phyloP scores from a whole-genome alignment of 208 protist species.

The Kentomonas sorsogonicus region DNA sequence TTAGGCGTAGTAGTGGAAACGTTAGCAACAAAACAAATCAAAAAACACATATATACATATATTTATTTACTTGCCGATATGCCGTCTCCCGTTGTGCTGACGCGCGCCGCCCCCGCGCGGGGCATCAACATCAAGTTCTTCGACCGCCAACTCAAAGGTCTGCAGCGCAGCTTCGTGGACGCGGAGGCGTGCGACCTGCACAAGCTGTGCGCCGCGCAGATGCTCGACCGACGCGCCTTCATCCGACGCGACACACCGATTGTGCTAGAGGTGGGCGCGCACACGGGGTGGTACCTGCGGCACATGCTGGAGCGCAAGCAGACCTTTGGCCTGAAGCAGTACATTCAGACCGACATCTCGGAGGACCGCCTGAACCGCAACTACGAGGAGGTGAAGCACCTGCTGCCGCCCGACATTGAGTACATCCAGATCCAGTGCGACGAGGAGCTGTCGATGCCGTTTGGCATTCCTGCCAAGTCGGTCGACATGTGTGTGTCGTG shows the following conservation, averaged over 20 bases:
- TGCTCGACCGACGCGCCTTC: conserved; percentile 79
- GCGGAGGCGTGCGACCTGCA: conserved; percentile 74
- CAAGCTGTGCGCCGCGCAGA: conserved; percentile 73
- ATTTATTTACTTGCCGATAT: conserved; percentile 19
- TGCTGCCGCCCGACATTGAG: conserved; percentile 74
- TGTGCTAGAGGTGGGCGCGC: conserved; percentile 78
- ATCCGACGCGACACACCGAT: conserved; percentile 81
- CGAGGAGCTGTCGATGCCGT: conserved; percentile 68
- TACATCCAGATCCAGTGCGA: conserved; percentile 89
- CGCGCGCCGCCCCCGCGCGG: conserved; percentile 54
- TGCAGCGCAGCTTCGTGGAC: conserved; percentile 67
- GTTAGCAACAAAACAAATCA: too few relatives aligned
- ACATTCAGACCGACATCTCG: conserved; percentile 89
- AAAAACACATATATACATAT: too few relatives aligned
- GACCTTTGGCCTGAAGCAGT: conserved; percentile 80
- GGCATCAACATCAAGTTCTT: conserved; percentile 67
- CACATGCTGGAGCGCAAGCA: conserved; percentile 83
- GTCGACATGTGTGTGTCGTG: conserved; percentile 87
- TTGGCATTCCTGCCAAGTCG: conserved; percentile 74
- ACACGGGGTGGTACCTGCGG: conserved; percentile 85
- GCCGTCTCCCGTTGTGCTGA: conserved; percentile 69
- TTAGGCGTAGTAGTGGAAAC: too few relatives aligned
- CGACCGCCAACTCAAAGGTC: conserved; percentile 68
- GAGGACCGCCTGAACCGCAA: conserved; percentile 80
- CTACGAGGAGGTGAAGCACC: conserved; percentile 77